A percentile compares a stretch with the other conserved stretches of the same genome.
Evolutionary conservation across 805 yeast species (phyloP).

Genomic region (Yamadazyma tumulicola): DNA sequence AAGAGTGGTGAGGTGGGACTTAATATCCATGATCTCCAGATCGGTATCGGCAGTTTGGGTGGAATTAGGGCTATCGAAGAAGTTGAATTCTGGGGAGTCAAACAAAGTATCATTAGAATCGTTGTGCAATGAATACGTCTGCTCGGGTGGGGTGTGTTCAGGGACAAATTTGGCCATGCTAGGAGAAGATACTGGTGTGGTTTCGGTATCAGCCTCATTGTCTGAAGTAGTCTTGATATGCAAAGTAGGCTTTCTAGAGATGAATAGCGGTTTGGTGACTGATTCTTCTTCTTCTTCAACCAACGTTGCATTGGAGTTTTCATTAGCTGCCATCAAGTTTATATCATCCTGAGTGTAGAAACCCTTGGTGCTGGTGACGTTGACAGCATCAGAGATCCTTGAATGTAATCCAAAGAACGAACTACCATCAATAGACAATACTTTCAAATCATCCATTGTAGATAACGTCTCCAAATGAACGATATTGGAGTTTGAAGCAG

Average conservation of each 20-base stretch:
- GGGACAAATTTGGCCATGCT: background rate
- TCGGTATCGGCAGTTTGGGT: background rate
- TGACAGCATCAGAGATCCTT: constrained; percentile 31
- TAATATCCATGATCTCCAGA: background rate
- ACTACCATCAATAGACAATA: constrained; percentile 52
- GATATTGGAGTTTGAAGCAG: constrained; percentile 53
- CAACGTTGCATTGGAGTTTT: constrained; percentile 14
- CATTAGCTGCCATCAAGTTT: constrained; percentile 17
- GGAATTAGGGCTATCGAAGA: background rate
- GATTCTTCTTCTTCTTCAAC: constrained; percentile 11
- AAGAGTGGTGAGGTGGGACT: no score
- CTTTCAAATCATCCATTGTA: constrained; percentile 28
- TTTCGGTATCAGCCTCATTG: no score
- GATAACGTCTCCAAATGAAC: constrained; percentile 40
- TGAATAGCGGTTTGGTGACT: constrained; percentile 12
- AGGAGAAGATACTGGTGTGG: background rate
- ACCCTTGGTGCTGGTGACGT: constrained; percentile 13
- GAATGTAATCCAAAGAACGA: constrained; percentile 58
- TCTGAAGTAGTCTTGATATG: background rate
- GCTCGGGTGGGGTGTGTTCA: no score
- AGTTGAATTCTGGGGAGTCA: background rate
- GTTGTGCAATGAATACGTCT: no score
- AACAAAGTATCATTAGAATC: constrained; percentile 13
- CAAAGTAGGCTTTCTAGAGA: constrained; percentile 9
- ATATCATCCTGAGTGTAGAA: constrained; percentile 31